Evolutionary conservation across 2,329 filamentous ascomycete genomes (phyloP), one percentile per base, ranked within the genome.

Genomic region (Coleophoma eucalyptorum): DNA sequence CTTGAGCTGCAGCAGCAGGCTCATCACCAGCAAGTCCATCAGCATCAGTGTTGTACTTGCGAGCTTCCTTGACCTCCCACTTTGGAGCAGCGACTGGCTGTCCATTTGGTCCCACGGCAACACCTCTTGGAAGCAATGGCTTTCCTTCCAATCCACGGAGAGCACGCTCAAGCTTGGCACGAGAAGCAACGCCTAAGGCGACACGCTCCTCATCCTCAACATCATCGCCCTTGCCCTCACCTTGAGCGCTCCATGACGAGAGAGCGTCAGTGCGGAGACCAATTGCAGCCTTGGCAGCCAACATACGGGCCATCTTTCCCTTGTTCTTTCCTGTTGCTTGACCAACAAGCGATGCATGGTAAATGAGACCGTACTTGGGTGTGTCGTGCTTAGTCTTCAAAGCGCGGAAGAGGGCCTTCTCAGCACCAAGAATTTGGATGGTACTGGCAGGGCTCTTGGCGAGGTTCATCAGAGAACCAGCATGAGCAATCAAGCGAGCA

Each of bases 351-450:
- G 90, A 94, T 45, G 89, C 88, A 72, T 96, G 89, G 75, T 94
- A 95, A 69, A 95, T 90, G 58, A 96, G 80, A 80, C 94, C 94
- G 65, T 97, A 99, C 74, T 97, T 99, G 67, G 94, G 94, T 37
- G 94, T 99, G 67, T 97, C 91, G 72, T 97, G 93, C 81, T 99
- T 97, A 46, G 94, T 99, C 83, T 99, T 99, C 57, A 99, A 80
- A 18, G 94, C 94, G 66, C 94, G 86, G 86, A 99, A 99, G 42
- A 99, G 84, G 7, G 94, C 94, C 81, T 99, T 99, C 77, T 99
- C 94, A 54, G 94, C 94, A 77, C 94, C 94, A 50, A 97, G 84
- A 66, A 99, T 97, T 79, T 99, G 94, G 60, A 99, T 90, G 56
- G 94, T 99, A 65, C 89, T 94, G 73, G 90, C 91, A 54, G 94